Conservation (phyloP, 1,284 basidiomycete species). For the Meira miltonrushii region DNA sequence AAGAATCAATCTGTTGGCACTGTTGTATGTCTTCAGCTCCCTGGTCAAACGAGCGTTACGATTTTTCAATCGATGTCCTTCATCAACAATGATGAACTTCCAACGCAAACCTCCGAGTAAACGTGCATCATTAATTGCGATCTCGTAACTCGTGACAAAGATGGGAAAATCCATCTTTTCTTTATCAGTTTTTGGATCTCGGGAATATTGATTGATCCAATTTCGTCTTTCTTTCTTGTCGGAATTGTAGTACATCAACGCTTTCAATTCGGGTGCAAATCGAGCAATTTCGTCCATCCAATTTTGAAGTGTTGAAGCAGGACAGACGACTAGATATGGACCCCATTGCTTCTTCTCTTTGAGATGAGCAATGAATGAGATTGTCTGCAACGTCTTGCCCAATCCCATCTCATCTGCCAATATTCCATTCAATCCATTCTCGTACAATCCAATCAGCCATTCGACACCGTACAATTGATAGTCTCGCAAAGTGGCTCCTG, state of each 20-base stretch:
- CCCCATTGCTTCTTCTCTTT: constrained; percentile 68
- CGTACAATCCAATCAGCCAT: constrained; percentile 89
- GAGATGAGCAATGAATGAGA: constrained; percentile 83
- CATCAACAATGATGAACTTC: constrained; percentile 91
- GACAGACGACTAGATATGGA: constrained; percentile 85
- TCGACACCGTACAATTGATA: constrained; percentile 93
- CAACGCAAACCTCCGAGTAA: constrained; percentile 35
- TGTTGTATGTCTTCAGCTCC: constrained; percentile 81
- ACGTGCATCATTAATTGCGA: constrained; percentile 63
- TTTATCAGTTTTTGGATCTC: constrained; percentile 21
- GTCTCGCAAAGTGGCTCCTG: constrained; percentile 75
- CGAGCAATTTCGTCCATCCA: constrained; percentile 82
- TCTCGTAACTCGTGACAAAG: constrained; percentile 86
- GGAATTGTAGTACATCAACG: constrained; percentile 82
- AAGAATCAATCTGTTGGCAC: constrained; percentile 81
- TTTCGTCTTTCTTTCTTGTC: constrained; percentile 70
- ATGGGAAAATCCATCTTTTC: constrained; percentile 54
- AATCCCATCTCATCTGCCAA: constrained; percentile 88
- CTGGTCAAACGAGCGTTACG: constrained; percentile 78
- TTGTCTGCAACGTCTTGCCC: constrained; percentile 82
- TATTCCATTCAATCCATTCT: constrained; percentile 91
- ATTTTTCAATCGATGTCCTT: constrained; percentile 91
- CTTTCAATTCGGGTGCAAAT: constrained; percentile 64
- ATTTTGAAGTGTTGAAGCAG: constrained; percentile 84
- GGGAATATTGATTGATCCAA: constrained; percentile 15